Percentiles rank a stretch among this genome's conserved stretches.
Conservation (phyloP, 805 yeast species). For the Candida parachauliodes region DNA sequence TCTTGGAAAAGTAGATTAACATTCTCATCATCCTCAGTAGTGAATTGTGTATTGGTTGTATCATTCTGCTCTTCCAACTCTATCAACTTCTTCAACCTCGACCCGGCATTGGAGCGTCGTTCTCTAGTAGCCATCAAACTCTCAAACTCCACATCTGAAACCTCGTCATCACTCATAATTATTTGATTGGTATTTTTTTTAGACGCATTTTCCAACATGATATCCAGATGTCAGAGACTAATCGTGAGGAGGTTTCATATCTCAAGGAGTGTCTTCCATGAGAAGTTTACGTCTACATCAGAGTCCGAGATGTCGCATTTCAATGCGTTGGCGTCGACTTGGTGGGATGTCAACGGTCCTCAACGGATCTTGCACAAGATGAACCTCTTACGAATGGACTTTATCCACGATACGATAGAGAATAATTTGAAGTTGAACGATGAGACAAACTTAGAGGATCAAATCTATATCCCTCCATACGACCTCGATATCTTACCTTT, state of each 20-base stretch:
- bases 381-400: conserved; percentile 88
- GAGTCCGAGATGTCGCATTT: conserved; percentile 76
- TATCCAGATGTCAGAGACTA: background rate
- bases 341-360: conserved; percentile 97
- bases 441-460: conserved; percentile 32
- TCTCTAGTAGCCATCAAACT: conserved; percentile 70
- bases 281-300: conserved; percentile 39
- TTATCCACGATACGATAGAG: conserved; percentile 61
- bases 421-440: conserved; percentile 41
- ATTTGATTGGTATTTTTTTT: background rate
- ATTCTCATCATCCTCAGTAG: conserved; percentile 69
- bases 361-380: conserved; percentile 92
- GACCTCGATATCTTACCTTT: conserved; percentile 62
- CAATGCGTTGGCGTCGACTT: conserved; percentile 80
- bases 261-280: background rate
- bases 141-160: conserved; percentile 32
- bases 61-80: conserved; percentile 57
- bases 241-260: background rate
- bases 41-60: conserved; percentile 22
- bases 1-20: conserved; percentile 68
- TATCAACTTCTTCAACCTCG: conserved; percentile 67
- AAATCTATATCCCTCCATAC: conserved; percentile 75
- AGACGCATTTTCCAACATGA: conserved; percentile 3
- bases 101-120: conserved; percentile 88
- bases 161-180: conserved; percentile 6